Base-by-base conservation (phyloP, 345 rosid genomes). In the Raphanus sativus region DNA sequence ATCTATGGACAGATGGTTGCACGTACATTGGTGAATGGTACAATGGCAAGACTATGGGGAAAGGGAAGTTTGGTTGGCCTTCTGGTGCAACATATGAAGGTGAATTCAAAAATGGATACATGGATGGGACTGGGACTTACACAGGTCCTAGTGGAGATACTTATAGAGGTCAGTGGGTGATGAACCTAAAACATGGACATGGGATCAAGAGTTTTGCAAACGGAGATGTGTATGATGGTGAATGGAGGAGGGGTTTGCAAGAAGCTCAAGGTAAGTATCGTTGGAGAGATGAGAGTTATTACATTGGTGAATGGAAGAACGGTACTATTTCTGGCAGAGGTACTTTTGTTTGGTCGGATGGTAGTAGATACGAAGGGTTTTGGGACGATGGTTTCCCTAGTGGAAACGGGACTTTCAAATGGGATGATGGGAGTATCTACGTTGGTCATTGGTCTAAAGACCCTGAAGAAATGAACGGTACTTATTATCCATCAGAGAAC, bases 1-100 rank as follows among this genome's bases (percentile, higher is more conserved):
- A 94, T 77, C 77, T 94, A 2, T 94, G 96, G 98, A 87, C 91
- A 1, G 98, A 94, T 62, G 97, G 98, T 4, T 94, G 98, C 73
- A 88, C 86, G 86, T 94, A 91, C 54, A 79, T 88, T 3, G 97
- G 98, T 7, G 93, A 91, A 40, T 94, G 98, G 98, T 80, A 80
- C 54, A 86, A 75, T 52, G 98, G 98, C 2, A 91, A 94, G 75
- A 87, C 87, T 3, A 90, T 81, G 93, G 98, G 98, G 26, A 81
- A 74, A 62, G 98, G 98, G 0, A 80, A 88, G 83, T 94, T 94
- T n/a, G 88, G 90, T 48, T 94, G 98, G 98, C 98, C 98, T 0
- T 86, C 89, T 2, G 98, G 98, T 6, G 94, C 96, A 0, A 77
- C 84, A 1, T 94, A 94, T 15, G 97, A 94, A 42, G 98, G 97